Conservation (phyloP, 2,329 filamentous ascomycete genomes). For the Colletotrichum truncatum region DNA sequence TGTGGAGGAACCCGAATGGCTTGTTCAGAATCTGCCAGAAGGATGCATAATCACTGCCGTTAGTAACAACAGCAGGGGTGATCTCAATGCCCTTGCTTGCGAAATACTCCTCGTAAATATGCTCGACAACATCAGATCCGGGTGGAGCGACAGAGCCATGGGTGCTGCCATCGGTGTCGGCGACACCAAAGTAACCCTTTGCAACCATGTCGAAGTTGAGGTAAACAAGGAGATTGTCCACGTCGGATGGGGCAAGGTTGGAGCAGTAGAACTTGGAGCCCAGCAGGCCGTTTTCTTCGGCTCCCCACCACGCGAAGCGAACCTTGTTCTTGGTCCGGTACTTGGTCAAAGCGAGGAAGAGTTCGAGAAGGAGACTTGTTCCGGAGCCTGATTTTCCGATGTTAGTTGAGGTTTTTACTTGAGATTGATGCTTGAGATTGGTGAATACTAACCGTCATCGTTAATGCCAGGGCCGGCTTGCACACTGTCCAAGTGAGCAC, state of each 20-base stretch:
- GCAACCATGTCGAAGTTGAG: slow-evolving; percentile 54
- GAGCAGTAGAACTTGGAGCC: slow-evolving; percentile 47
- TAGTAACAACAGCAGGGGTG: slow-evolving; percentile 40
- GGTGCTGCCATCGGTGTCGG: slow-evolving; percentile 45
- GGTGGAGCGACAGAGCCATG: slow-evolving; percentile 46
- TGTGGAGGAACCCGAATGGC: slow-evolving; percentile 66
- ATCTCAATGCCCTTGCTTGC: slow-evolving; percentile 41
- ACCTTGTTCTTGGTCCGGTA: slow-evolving; percentile 46
- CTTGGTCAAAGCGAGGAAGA: slow-evolving; percentile 49
- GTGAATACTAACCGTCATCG: slow-evolving; percentile 45
- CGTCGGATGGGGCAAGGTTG: slow-evolving; percentile 41
- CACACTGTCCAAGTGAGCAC: slow-evolving; percentile 55
- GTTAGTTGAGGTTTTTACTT: no score
- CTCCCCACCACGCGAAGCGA: slow-evolving; percentile 56
- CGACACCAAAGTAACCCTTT: slow-evolving; percentile 45
- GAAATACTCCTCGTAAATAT: slow-evolving; percentile 45
- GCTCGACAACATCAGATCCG: slow-evolving; percentile 42
- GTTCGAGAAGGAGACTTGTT: slow-evolving; percentile 49
- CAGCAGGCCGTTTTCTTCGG: slow-evolving; percentile 53
- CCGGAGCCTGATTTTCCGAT: slow-evolving; percentile 50
- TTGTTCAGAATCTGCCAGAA: slow-evolving; percentile 64
- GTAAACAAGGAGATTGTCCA: slow-evolving; percentile 48
- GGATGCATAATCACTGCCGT: slow-evolving; percentile 68
- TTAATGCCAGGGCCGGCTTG: slow-evolving; percentile 56
- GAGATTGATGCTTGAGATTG: no score